Evolutionary conservation across 164 flowering plant genomes (phyloP).

Genomic region (Santalum album): DNA sequence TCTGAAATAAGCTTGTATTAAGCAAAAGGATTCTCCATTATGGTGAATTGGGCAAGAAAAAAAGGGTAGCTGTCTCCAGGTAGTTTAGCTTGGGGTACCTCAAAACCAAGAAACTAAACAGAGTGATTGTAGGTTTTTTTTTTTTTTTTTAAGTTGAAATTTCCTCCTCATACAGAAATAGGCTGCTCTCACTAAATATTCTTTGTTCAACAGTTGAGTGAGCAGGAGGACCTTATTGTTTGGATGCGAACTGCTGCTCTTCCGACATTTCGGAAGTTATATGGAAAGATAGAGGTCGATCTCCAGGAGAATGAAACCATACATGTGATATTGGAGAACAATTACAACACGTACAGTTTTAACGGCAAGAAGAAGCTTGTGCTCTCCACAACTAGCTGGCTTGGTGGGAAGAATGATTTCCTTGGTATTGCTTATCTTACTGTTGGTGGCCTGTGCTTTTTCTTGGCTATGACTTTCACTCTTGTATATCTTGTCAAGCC

Average conservation of each 20-base stretch:
- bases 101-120: too few species aligned
- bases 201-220: constrained; percentile 46
- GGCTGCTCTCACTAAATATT: neutral
- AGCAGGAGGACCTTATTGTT: constrained; percentile 92
- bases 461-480: constrained; percentile 65
- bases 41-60: too few species aligned
- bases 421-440: constrained; percentile 92
- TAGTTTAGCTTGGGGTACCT: too few species aligned
- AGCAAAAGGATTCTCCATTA: too few species aligned
- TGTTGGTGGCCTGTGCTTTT: constrained; percentile 83
- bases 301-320: constrained; percentile 44
- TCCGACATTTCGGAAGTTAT: constrained; percentile 93
- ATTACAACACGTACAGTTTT: constrained; percentile 87
- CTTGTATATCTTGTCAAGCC: constrained; percentile 80
- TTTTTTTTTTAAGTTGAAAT: too few species aligned
- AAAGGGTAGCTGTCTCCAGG: too few species aligned
- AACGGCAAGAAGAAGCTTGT: constrained; percentile 91
- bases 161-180: too few species aligned
- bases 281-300: constrained; percentile 86
- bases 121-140: too few species aligned
- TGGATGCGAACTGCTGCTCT: constrained; percentile 99
- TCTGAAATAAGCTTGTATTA: neutral
- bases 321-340: constrained; percentile 46
- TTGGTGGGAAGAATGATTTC: constrained; percentile 97
- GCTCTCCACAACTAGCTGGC: constrained; percentile 93